Base-by-base conservation (phyloP, 2,329 filamentous ascomycete genomes). In the Dichotomopilus funicola region DNA sequence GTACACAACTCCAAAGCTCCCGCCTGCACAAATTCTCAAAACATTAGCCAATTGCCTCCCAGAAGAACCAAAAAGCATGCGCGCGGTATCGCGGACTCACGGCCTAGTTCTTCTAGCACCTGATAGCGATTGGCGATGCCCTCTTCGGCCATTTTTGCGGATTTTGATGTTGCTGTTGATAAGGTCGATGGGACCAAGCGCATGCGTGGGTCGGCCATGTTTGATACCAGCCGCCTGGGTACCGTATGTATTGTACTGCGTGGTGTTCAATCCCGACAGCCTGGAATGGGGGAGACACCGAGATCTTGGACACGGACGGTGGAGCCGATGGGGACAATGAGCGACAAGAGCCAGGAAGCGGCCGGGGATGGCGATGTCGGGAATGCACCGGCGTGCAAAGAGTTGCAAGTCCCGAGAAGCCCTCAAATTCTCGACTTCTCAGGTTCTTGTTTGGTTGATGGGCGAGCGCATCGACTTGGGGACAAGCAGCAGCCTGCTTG, bases 1-100 rank as follows among this genome's bases (percentile, higher is more conserved):
- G 80, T 95, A 99, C 36, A 99, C 94, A 45, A 92, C 85, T 55
- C 94, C 94, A 71, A 99, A 99, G 71, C 91, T 96, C 57, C 92
- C 92, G 72, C 89, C 90, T 95, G 66, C 44, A 42, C 40, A 33
- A 33, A 36, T 5, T 33, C 33, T 8, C 44, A n/a, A 13, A n/a
- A 13, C 19, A 59, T 52, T 27, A 57, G 43, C 41, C 55, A 53
- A 51, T 33, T 19, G 49, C 41, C 47, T 10, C 19, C 19, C 19
- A 27, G 3, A 27, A 31, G 51, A 9, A 34, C 11, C 13, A 33
- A 12, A 13, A 3, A 2, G 7, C 19, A 51, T 52, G 40, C 46
- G 19, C 36, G 47, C 31, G 36, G 47, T 53, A 33, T 48, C 49
- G 58, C 10, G 2, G 43, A 83, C 89, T 76, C 77, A 95, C 91